Conservation (phyloP, 176 grass and related monocot genomes). For the Aechmea fasciata region DNA sequence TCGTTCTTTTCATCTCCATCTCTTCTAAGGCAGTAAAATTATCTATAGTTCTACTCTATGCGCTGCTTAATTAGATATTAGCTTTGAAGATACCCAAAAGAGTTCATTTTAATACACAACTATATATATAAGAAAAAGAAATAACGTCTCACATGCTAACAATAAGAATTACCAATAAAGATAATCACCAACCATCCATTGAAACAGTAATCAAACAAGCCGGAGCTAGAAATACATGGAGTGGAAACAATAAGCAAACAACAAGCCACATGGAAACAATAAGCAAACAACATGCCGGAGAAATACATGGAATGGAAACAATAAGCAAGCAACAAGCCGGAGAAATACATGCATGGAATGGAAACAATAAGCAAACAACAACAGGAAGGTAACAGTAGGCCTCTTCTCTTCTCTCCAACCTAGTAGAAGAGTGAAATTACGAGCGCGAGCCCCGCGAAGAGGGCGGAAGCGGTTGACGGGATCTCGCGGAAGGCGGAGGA, state of each 20-base stretch:
- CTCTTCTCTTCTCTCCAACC: constrained; percentile 17
- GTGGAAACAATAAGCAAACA: neutral
- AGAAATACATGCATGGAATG: neutral
- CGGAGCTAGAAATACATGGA: neutral
- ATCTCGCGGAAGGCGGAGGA: constrained; percentile 1
- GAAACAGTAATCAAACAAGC: constrained; percentile 1
- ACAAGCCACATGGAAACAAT: constrained; percentile 1
- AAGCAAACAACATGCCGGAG: neutral
- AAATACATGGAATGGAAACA: neutral
- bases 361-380: constrained; percentile 1
- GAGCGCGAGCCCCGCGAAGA: constrained; percentile 13
- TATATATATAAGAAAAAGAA: neutral
- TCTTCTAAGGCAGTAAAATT: no score
- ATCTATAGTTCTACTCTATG: no score
- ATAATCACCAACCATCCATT: neutral
- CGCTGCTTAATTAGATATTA: no score
- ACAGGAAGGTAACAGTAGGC: neutral
- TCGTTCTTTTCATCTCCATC: no score
- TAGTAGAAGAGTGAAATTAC: constrained; percentile 15
- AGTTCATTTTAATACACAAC: neutral
- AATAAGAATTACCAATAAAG: neutral
- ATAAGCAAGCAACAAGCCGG: neutral
- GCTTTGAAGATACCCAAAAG: no score
- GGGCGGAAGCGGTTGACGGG: neutral
- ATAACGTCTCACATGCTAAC: neutral